Conservation (phyloP, 441 rosid species). For the Euphorbia corollata region DNA sequence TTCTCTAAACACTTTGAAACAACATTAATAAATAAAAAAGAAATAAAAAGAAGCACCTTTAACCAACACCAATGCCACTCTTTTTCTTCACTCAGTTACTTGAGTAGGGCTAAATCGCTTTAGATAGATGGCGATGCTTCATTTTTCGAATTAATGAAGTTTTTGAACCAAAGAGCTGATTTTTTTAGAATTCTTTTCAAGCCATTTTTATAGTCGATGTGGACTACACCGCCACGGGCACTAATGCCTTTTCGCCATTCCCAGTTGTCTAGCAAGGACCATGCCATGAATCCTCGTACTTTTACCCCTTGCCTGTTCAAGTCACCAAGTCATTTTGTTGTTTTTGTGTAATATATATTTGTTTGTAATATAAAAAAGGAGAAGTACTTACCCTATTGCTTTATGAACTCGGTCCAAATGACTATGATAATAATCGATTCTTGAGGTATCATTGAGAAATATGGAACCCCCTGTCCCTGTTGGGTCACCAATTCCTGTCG, state of each 20-base stretch:
- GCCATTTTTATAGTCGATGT: neutral
- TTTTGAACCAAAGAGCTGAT: neutral
- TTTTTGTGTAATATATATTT: too few species aligned
- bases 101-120: too few species aligned
- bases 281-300: neutral
- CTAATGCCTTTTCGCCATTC: neutral
- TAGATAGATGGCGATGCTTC: neutral
- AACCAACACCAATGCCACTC: too few species aligned
- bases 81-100: too few species aligned
- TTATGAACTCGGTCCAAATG: neutral
- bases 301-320: neutral
- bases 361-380: too few species aligned
- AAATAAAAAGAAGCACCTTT: too few species aligned
- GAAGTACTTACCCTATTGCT: slow-evolving; percentile 15
- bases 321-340: neutral
- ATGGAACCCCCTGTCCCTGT: neutral
- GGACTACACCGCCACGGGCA: neutral
- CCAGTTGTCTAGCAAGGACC: neutral
- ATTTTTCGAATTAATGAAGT: neutral
- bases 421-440: neutral
- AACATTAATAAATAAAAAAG: too few species aligned
- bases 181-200: neutral
- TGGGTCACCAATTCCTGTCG: slow-evolving; percentile 13
- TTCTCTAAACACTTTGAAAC: too few species aligned
- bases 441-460: neutral